Conservation (phyloP, 2,329 filamentous ascomycete species). For the Zasmidium citrigriseum region DNA sequence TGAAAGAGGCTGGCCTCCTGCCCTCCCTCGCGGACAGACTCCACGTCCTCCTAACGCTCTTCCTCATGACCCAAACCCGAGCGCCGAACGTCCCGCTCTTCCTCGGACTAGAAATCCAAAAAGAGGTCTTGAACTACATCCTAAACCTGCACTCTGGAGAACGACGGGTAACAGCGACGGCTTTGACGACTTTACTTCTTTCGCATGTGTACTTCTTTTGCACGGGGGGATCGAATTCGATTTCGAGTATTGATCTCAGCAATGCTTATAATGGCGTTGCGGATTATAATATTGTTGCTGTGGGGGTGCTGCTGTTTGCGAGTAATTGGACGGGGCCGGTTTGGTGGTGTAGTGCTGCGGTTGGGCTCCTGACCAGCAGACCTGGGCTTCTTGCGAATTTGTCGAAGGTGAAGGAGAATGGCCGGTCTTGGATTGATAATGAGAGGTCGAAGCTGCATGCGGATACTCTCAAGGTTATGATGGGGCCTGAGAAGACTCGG, state of each 20-base stretch:
- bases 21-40: slow-evolving; percentile 34
- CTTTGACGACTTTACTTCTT: slow-evolving; percentile 71
- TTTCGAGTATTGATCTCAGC: slow-evolving; percentile 91
- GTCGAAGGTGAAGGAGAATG: background rate
- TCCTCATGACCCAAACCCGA: slow-evolving; percentile 84
- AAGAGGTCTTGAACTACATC: slow-evolving; percentile 27
- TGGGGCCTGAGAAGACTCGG: slow-evolving; percentile 14
- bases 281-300: slow-evolving; percentile 75
- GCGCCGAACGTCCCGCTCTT: slow-evolving; percentile 84
- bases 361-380: slow-evolving; percentile 44
- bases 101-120: slow-evolving; percentile 68
- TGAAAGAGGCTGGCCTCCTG: slow-evolving; percentile 13
- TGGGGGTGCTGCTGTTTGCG: slow-evolving; percentile 80
- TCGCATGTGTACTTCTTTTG: slow-evolving; percentile 87
- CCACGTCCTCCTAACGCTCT: slow-evolving; percentile 72
- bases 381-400: background rate
- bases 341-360: slow-evolving; percentile 74
- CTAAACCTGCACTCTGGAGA: slow-evolving; percentile 4
- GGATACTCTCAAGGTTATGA: slow-evolving; percentile 20
- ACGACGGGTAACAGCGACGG: slow-evolving; percentile 41
- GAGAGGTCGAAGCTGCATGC: slow-evolving; percentile 31
- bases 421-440: slow-evolving; percentile 28
- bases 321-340: slow-evolving; percentile 91
- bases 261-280: slow-evolving; percentile 92
- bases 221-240: slow-evolving; percentile 87